Evolutionary conservation across 352 stramenopile genomes (phyloP), one percentile per base, ranked within the genome.

Genomic region (Pythium biforme): DNA sequence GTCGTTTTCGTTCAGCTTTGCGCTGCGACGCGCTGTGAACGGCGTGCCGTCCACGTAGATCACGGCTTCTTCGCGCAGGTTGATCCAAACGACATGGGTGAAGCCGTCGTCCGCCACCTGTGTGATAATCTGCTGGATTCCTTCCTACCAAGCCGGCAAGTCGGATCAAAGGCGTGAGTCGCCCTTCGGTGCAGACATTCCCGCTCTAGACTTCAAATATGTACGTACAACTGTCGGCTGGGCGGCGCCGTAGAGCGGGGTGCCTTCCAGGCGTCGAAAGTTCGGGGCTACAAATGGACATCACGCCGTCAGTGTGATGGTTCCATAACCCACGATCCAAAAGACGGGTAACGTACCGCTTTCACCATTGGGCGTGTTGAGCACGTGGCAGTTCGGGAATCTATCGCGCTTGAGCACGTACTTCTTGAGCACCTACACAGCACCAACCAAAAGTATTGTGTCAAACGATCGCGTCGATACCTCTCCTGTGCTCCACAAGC

Each of bases 381-480:
- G 69, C 31, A 86, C 81, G 53, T 93, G 84, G 55, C 83, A 90
- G 51, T 92, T 81, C 3, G 86, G 84, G 64, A 94, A 90, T 1
- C 84, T 72, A 60, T 95, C 86, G 23, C 69, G 78, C 73, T 94
- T 95, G 55, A 95, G 77, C 59, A 95, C 81, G 48, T 94, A 95
- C 56, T 92, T 90, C 41, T 86, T 86, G 15, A 95, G 58, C 26
- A 95, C 74, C 78, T 59, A 69, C 23, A 56, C 31, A 8, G 14
- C 31, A 37, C 31, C n/a, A n/a, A 11, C 31, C 31, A 37, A 37
- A 37, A n/a, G n/a, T n/a, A n/a, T n/a, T n/a, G n/a, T n/a, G n/a
- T n/a, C n/a, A n/a, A n/a, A n/a, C n/a, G n/a, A n/a, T n/a, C n/a
- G n/a, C n/a, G n/a, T n/a, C 31, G 31, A 29, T 46, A 29, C 51